Evolutionary conservation across 805 yeast species (phyloP), one percentile per base, ranked within the genome.

Genomic region (Kregervanrija fluxuum): DNA sequence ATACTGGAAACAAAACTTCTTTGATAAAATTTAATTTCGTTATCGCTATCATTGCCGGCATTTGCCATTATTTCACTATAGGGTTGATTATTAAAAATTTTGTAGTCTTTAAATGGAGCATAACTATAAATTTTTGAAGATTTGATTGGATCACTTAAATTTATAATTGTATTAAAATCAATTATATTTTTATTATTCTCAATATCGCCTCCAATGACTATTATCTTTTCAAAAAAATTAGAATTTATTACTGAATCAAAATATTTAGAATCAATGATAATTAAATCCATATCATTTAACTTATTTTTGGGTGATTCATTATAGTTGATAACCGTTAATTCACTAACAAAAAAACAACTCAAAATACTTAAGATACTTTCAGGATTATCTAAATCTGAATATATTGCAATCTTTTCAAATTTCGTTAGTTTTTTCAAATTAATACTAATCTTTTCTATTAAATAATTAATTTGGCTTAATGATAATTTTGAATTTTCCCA

Each of bases 231-330:
- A 22, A 51, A 22, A 3, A 4, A 22, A 6, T 22, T 22, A 6
- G 28, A 22, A 6, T 41, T 37, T 3, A 35, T 11, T 16, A 53
- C 50, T 10, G 35, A 39, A 8, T 43, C 15, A 10, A 46, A 33
- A 17, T 54, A 38, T 28, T 40, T 28, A 10, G 34, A 11, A 33
- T 53, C 58, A 22, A 56, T 58, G 14, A 57, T 40, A 1, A 59
- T 54, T 28, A 71, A 40, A 40, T 69, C 74, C 35, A 70, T 62
- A 10, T 59, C 66, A 8, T 64, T 38, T 12, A 72, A 68, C 11
- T 65, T 56, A 0, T 56, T 51, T 34, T 59, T 65, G 4, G 70
- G 63, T 17, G 73, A 64, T 1, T 83, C 68, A 2, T 85, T 50
- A 38, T 77, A 32, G 74, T 61, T 53, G n/a, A 68, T 57, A 5